phyloP scores from a whole-genome alignment of 148 eudicot species.

The Mesembryanthemum crystallinum region DNA sequence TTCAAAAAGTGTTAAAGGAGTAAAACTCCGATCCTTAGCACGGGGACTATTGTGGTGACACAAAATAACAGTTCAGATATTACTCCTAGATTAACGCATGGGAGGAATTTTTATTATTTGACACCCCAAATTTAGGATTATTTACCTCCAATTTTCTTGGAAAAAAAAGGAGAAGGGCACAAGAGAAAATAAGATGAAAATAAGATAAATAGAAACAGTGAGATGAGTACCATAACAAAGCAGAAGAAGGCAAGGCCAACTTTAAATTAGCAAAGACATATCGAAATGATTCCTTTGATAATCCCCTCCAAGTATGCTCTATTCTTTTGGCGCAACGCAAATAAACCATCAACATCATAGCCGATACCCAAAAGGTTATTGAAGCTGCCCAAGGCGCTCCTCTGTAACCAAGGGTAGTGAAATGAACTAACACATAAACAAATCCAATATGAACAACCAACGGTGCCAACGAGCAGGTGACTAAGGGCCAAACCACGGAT shows the following conservation, averaged over 20 bases:
- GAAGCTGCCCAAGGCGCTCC: slow-evolving; percentile 27
- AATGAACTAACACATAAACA: slow-evolving; percentile 11
- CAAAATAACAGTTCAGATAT: too few species aligned
- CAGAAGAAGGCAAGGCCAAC: slow-evolving; percentile 30
- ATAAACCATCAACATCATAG: slow-evolving; percentile 7
- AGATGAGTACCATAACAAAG: slow-evolving; percentile 12
- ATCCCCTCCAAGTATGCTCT: slow-evolving; percentile 22
- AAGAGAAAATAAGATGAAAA: too few species aligned
- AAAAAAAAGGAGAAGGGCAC: background rate
- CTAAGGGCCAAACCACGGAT: slow-evolving; percentile 11
- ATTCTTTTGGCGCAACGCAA: background rate
- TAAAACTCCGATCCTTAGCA: too few species aligned
- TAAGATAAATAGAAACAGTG: background rate
- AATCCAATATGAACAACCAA: slow-evolving; percentile 3
- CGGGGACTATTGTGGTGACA: too few species aligned
- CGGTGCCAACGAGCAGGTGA: slow-evolving; percentile 19
- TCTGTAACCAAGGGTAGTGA: slow-evolving; percentile 6
- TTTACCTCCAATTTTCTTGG: too few species aligned
- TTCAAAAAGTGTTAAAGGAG: too few species aligned
- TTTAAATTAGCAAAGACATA: slow-evolving; percentile 20
- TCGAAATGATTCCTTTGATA: slow-evolving; percentile 20
- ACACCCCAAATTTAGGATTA: too few species aligned
- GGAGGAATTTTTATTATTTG: too few species aligned
- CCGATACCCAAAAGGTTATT: slow-evolving; percentile 10
- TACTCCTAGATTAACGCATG: too few species aligned